Evolutionary conservation across 129 eudicot genomes (phyloP), one percentile per base, ranked within the genome.

Genomic region (Chrysanthemum lavandulifolium): DNA sequence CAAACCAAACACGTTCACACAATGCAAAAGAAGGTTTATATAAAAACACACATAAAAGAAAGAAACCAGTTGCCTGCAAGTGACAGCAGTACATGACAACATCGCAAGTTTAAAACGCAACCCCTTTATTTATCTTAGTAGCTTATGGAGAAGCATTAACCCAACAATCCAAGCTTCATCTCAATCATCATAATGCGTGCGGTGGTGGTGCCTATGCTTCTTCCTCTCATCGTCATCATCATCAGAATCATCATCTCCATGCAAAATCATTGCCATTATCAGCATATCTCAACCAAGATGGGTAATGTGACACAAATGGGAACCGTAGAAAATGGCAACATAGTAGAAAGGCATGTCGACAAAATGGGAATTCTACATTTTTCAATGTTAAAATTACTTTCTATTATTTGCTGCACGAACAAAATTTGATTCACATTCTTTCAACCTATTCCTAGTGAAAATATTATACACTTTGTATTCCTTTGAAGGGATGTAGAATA

Each of bases 131-230:
- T 16, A 71, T 69, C 71, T 16, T 67, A 65, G 78, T 29, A 73
- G 67, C 78, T 16, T 76, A 65, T 61, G 73, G 53, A 18, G 78
- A 51, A 73, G 85, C 76, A 75, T 33, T 80, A 74, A 74, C 57
- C 61, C 27, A 0, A 65, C 57, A 64, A 61, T 60, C 71, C 68
- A 53, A 65, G 48, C 67, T 66, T n/a, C 69, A n/a, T 63, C 83
- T 86, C 76, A 89, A 73, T 90, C 97, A 58, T 90, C 89, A 73
- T 81, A 85, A 77, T 90, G 78, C 81, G 72, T 77, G 89, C 88
- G 88, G 76, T 85, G 85, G 81, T 84, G 95, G 79, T 78, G 92
- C 63, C 76, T 74, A 27, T 67, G 78, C n/a, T 81, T 78, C 82
- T 79, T 74, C 83, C 53, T 78, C 55, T 88, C 90, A 54, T 87